These are phyloP conservation scores for Malus orientalis DNA, from an alignment of 306 rosid genomes.

Conservation along the genomic window DNA sequence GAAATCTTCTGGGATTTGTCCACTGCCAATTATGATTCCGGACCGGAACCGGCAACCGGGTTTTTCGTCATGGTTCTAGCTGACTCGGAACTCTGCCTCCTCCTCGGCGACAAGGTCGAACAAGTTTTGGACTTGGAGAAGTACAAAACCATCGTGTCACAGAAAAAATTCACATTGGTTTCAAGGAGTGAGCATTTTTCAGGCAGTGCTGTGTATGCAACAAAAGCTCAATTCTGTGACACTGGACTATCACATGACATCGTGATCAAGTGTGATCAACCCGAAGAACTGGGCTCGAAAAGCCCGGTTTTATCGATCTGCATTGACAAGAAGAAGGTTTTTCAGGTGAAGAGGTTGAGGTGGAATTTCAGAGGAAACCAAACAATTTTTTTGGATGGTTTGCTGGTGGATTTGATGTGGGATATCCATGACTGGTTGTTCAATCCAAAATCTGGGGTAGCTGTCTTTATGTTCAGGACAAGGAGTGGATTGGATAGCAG, in stretches of 20 bases:
- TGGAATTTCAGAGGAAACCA: slow-evolving; percentile 98
- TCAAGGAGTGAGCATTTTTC: slow-evolving; percentile 49
- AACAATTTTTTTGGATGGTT: slow-evolving; percentile 70
- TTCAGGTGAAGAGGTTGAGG: slow-evolving; percentile 61
- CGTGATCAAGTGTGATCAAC: slow-evolving; percentile 45
- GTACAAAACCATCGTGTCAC: not conserved
- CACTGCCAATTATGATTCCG: slow-evolving; percentile 39
- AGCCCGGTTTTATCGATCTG: slow-evolving; percentile 36
- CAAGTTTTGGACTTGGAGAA: slow-evolving; percentile 6
- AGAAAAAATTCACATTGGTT: slow-evolving; percentile 33
- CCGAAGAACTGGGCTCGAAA: slow-evolving; percentile 32
- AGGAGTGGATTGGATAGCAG: slow-evolving; percentile 76
- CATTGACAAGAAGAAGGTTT: slow-evolving; percentile 52
- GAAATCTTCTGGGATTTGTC: slow-evolving; percentile 64
- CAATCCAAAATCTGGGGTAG: slow-evolving; percentile 35
- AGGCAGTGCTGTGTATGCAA: slow-evolving; percentile 38
- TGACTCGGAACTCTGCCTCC: slow-evolving; percentile 42
- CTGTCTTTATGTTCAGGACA: slow-evolving; percentile 74
- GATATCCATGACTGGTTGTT: slow-evolving; percentile 89
- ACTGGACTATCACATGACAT: slow-evolving; percentile 52
- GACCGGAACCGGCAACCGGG: slow-evolving; percentile 58
- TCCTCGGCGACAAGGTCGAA: slow-evolving; percentile 49
- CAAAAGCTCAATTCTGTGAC: slow-evolving; percentile 53
- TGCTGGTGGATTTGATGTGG: slow-evolving; percentile 94
- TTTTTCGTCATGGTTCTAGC: slow-evolving; percentile 47